These are phyloP conservation scores for Groenewaldozyma salmanticensis DNA, from an alignment of 805 yeast genomes.

Conservation along the genomic window DNA sequence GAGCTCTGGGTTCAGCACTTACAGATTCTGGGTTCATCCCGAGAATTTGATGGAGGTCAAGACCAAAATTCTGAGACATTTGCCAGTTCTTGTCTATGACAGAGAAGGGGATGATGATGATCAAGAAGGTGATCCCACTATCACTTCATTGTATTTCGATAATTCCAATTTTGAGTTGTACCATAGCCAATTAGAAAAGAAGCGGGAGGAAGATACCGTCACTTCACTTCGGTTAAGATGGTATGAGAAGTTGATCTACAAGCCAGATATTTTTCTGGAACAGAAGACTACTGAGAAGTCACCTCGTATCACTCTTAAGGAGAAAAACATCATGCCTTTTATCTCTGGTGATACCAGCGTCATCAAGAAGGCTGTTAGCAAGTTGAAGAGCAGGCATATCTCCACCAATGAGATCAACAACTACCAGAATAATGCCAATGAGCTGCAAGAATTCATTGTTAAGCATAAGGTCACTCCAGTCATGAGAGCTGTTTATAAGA, in stretches of 20 bases:
- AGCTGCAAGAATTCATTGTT: conserved; percentile 51
- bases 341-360: conserved; percentile 41
- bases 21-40: conserved; percentile 95
- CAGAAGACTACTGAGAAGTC: conserved; percentile 47
- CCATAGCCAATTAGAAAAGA: conserved; percentile 69
- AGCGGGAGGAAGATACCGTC: conserved; percentile 36
- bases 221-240: conserved; percentile 81
- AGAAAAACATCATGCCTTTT: conserved; percentile 70
- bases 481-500: conserved; percentile 73
- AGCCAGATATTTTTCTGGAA: conserved; percentile 73
- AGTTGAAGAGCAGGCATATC: conserved; percentile 54
- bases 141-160: conserved; percentile 83
- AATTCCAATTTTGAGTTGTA: conserved; percentile 74
- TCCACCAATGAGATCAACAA: conserved; percentile 42
- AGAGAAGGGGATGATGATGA: conserved; percentile 33
- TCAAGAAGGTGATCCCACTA: conserved; percentile 56
- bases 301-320: conserved; percentile 57
- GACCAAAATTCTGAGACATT: conserved; percentile 85
- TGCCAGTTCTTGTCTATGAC: conserved; percentile 80
- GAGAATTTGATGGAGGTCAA: conserved; percentile 95
- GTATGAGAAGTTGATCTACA: conserved; percentile 72
- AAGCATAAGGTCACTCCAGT: conserved; percentile 72
- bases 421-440: conserved; percentile 45
- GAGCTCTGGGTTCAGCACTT: conserved; percentile 37
- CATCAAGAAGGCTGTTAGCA: conserved; percentile 45